Evolutionary conservation across 768 basidiomycete species (phyloP).

Genomic region (Clavulina sp.): DNA sequence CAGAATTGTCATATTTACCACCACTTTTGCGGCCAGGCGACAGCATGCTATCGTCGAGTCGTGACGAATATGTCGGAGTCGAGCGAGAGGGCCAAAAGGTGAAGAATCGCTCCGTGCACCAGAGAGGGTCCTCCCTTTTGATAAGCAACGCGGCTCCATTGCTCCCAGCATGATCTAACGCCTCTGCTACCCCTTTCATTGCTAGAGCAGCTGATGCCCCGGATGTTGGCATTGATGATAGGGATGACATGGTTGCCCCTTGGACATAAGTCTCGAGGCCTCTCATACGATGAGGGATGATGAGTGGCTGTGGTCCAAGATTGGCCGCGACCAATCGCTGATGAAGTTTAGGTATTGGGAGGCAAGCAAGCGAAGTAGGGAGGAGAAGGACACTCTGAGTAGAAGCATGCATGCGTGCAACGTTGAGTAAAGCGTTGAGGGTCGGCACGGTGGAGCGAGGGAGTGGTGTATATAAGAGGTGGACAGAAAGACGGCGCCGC

Average conservation of each 20-base stretch:
- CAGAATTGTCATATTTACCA: too few relatives aligned
- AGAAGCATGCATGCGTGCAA: not conserved
- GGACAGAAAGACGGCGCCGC: not conserved
- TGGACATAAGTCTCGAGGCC: too few relatives aligned
- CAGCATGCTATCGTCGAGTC: not conserved
- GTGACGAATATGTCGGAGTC: not conserved
- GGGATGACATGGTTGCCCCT: too few relatives aligned
- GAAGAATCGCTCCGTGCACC: slow-evolving; percentile 3
- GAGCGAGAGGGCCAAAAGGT: not conserved
- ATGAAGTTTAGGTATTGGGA: not conserved
- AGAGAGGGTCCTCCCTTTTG: not conserved
- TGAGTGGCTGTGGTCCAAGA: not conserved
- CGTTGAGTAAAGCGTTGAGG: not conserved
- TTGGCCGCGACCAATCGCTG: not conserved
- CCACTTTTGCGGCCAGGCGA: too few relatives aligned
- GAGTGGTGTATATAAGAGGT: not conserved
- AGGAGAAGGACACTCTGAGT: not conserved
- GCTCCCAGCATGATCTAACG: not conserved
- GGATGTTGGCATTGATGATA: too few relatives aligned
- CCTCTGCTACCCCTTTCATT: not conserved
- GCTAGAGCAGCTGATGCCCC: not conserved
- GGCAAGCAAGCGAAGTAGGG: not conserved
- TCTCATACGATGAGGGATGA: not conserved
- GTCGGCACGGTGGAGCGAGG: not conserved
- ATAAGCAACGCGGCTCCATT: not conserved